phyloP scores from a whole-genome alignment of 345 rosid genomes.

The Orychophragmus violaceus region DNA sequence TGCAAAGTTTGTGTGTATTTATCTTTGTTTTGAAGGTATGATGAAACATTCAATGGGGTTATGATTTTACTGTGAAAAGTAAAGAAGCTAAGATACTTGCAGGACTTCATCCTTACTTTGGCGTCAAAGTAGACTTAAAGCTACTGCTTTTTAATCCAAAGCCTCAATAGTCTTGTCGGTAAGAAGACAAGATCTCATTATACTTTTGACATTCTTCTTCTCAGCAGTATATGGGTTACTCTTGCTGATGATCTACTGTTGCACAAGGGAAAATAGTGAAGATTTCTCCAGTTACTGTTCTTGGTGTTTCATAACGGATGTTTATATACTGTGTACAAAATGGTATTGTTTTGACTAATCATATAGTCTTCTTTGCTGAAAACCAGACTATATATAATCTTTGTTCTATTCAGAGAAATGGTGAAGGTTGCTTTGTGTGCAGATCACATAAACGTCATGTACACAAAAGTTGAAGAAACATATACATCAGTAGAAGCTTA shows the following conservation, averaged over 20 bases:
- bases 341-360: conserved; percentile 36
- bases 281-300: too few relatives aligned
- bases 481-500: too few relatives aligned
- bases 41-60: conserved; percentile 61
- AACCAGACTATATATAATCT: too few relatives aligned
- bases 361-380: too few relatives aligned
- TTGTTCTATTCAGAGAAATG: too few relatives aligned
- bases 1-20: background rate
- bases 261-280: too few relatives aligned
- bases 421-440: conserved; percentile 46
- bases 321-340: conserved; percentile 51
- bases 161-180: conserved; percentile 69
- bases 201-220: too few relatives aligned
- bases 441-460: conserved; percentile 47
- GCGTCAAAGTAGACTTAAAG: conserved; percentile 46
- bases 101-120: too few relatives aligned
- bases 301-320: conserved; percentile 46
- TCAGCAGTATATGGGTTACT: too few relatives aligned
- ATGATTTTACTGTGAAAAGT: conserved; percentile 41
- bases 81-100: conserved; percentile 53
- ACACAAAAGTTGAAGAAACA: conserved; percentile 58
- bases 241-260: too few relatives aligned
- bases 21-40: conserved; percentile 40
- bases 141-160: conserved; percentile 70
- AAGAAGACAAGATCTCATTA: background rate